These are phyloP conservation scores for Arthrobotrys musiformis DNA, from an alignment of 2,329 filamentous ascomycete genomes.

Conservation along the genomic window DNA sequence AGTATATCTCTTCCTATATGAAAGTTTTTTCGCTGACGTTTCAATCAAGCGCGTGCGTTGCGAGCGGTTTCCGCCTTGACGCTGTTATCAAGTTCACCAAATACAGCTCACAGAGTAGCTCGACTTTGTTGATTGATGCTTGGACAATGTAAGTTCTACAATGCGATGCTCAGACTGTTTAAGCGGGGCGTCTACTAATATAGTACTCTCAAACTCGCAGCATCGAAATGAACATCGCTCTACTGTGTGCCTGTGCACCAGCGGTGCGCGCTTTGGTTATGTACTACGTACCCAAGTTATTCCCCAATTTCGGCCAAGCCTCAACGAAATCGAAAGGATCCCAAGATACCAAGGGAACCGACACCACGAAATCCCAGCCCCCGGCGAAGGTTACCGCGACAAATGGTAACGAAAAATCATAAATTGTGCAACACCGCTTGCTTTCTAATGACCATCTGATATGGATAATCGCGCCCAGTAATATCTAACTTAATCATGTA, in stretches of 20 bases:
- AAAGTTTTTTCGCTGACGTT: not conserved
- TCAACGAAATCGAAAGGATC: not conserved
- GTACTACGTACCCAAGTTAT: constrained; percentile 33
- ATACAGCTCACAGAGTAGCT: constrained; percentile 12
- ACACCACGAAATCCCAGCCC: not conserved
- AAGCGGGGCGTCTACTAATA: not conserved
- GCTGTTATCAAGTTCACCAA: constrained; percentile 9
- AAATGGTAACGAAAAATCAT: not conserved
- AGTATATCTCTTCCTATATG: too few relatives aligned
- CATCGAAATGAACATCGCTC: constrained; percentile 38
- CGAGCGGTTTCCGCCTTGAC: constrained; percentile 20
- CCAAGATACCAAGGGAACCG: not conserved
- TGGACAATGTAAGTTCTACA: constrained; percentile 37
- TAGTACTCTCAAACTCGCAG: not conserved
- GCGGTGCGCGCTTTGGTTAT: constrained; percentile 33
- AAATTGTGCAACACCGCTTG: not conserved
- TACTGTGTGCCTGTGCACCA: constrained; percentile 38
- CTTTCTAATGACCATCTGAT: not conserved
- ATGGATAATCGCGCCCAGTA: not conserved
- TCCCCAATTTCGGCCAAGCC: not conserved
- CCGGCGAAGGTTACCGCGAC: not conserved
- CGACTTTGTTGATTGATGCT: constrained; percentile 8
- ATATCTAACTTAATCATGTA: not conserved
- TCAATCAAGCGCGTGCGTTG: constrained; percentile 12
- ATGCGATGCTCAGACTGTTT: not conserved